phyloP scores from a whole-genome alignment of 2,329 filamentous ascomycete genomes.

The Penicillium sp. region DNA sequence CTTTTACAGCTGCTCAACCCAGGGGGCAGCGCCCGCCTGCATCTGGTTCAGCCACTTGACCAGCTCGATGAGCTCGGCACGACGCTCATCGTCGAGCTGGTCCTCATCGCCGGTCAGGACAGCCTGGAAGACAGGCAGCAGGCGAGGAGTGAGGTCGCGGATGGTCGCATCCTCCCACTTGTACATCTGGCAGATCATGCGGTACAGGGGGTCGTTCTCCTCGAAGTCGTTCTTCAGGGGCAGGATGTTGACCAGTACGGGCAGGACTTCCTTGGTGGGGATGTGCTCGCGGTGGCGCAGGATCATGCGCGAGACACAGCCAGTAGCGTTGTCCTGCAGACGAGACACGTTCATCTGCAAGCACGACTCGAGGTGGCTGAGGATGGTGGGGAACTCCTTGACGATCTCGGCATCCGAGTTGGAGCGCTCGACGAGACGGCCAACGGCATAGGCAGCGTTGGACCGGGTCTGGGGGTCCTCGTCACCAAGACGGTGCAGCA shows the following conservation, averaged over 20 bases:
- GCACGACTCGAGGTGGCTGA: conserved; percentile 84
- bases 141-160: conserved; percentile 52
- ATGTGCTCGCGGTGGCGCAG: conserved; percentile 82
- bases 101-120: conserved; percentile 54
- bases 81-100: conserved; percentile 56
- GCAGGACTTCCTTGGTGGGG: conserved; percentile 80
- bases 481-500: conserved; percentile 85
- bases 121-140: conserved; percentile 56
- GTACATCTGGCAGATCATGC: conserved; percentile 85
- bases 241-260: conserved; percentile 76
- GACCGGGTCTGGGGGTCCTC: conserved; percentile 92
- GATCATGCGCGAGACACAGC: conserved; percentile 91
- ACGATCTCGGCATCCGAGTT: conserved; percentile 75
- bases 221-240: conserved; percentile 93
- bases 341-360: conserved; percentile 78
- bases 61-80: conserved; percentile 54
- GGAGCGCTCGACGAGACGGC: conserved; percentile 82
- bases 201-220: conserved; percentile 93
- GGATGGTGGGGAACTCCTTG: conserved; percentile 76
- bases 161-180: conserved; percentile 56
- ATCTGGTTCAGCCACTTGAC: conserved; percentile 57
- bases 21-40: conserved; percentile 48
- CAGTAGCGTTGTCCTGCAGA: conserved; percentile 89
- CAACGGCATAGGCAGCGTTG: conserved; percentile 90
- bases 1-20: conserved; percentile 46